A percentile compares a stretch with the other conserved stretches of the same genome.
These are phyloP conservation scores for Phialophora verrucosa DNA, from an alignment of 2,329 filamentous ascomycete species.

Conservation along the genomic window DNA sequence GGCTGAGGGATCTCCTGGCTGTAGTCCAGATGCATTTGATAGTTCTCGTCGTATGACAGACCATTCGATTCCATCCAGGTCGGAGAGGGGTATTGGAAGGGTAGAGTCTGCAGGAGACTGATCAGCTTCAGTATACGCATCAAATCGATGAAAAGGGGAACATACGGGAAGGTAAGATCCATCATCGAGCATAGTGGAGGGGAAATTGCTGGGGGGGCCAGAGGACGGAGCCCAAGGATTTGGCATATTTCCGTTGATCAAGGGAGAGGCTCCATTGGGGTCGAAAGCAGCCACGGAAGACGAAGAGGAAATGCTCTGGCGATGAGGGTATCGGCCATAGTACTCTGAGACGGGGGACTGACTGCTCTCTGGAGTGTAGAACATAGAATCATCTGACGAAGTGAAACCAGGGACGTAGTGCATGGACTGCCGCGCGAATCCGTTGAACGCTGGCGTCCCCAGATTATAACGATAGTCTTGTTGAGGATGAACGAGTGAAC, in stretches of 20 bases:
- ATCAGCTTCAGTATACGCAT: conserved; percentile 41
- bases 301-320: conserved; percentile 40
- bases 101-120: conserved; percentile 44
- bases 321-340: conserved; percentile 36
- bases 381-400: conserved; percentile 38
- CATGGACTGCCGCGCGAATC: conserved; percentile 29
- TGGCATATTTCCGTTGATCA: conserved; percentile 36
- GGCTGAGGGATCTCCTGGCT: conserved; percentile 44
- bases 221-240: conserved; percentile 37
- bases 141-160: conserved; percentile 33
- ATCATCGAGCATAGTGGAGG: conserved; percentile 38
- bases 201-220: conserved; percentile 37
- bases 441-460: conserved; percentile 35
- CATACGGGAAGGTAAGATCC: conserved; percentile 39
- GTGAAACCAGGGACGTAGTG: conserved; percentile 35
- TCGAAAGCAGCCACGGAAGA: conserved; percentile 39
- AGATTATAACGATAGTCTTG: conserved; percentile 34
- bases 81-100: conserved; percentile 49
- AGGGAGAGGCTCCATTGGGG: conserved; percentile 35
- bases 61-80: conserved; percentile 49
- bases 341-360: conserved; percentile 40
- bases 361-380: conserved; percentile 40
- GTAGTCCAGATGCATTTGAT: conserved; percentile 44
- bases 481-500: conserved; percentile 40
- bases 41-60: conserved; percentile 48